These are phyloP conservation scores for Dothistroma pini DNA, from an alignment of 2,329 filamentous ascomycete genomes.

Conservation along the genomic window DNA sequence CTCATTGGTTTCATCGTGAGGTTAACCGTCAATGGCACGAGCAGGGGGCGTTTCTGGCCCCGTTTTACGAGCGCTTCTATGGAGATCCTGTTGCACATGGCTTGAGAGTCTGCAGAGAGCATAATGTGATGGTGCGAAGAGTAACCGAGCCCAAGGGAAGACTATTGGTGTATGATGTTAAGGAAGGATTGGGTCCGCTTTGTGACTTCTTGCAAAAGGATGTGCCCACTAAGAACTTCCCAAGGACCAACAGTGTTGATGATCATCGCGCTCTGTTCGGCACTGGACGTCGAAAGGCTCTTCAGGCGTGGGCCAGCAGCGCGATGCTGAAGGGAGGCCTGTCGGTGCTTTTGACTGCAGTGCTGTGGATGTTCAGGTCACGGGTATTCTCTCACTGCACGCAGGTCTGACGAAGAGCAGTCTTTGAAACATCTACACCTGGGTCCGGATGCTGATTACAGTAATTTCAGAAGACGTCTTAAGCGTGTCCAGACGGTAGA, in stretches of 20 bases:
- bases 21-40: constrained; percentile 1
- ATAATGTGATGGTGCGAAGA: constrained; percentile 6
- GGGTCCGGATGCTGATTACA: no score
- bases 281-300: not conserved
- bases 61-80: not conserved
- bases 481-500: no score
- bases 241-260: constrained; percentile 24
- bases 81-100: constrained; percentile 5
- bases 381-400: constrained; percentile 23
- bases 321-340: not conserved
- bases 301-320: not conserved
- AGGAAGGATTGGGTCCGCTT: constrained; percentile 13
- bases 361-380: not conserved
- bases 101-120: constrained; percentile 7
- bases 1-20: constrained; percentile 4
- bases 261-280: constrained; percentile 4
- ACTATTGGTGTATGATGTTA: constrained; percentile 12
- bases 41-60: not conserved
- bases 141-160: constrained; percentile 4
- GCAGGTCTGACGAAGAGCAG: not conserved
- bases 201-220: constrained; percentile 12
- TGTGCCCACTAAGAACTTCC: constrained; percentile 10
- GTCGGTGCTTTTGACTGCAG: not conserved
- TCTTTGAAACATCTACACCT: not conserved
- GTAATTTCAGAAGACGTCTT: no score